Percentiles rank a stretch among this genome's conserved stretches.
Evolutionary conservation across 139 green algal species (phyloP).

Genomic region (Tetraselmis striata): DNA sequence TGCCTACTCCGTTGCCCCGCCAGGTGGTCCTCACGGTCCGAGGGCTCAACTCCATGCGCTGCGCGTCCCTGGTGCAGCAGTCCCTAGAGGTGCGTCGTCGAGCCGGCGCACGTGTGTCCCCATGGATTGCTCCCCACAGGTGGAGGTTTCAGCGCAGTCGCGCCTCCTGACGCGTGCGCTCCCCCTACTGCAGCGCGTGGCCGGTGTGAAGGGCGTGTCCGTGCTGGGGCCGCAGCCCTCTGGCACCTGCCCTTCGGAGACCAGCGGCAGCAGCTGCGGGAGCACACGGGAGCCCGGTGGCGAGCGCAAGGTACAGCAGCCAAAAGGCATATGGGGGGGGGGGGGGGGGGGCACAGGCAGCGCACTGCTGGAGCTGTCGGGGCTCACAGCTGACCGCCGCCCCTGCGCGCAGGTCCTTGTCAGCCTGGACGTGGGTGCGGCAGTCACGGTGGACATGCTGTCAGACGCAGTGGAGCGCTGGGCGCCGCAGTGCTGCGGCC

Average conservation of each 20-base stretch:
- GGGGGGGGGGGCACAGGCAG: no score
- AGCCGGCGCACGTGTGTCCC: no score
- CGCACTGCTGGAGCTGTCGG: no score
- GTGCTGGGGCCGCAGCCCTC: neutral
- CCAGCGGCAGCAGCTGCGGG: neutral
- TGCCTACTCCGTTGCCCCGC: no score
- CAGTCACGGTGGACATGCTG: neutral
- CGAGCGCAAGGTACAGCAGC: no score
- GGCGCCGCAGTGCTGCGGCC: neutral
- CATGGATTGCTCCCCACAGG: no score
- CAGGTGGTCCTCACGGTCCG: neutral
- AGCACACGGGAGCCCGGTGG: no score
- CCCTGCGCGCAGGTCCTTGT: neutral
- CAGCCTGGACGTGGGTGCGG: neutral
- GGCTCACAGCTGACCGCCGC: no score
- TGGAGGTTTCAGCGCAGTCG: no score
- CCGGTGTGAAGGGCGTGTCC: neutral
- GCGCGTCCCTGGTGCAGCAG: neutral
- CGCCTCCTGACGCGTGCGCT: no score
- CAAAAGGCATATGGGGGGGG: no score
- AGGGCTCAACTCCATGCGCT: neutral
- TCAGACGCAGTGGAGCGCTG: neutral
- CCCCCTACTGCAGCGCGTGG: neutral
- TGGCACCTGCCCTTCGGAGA: neutral
- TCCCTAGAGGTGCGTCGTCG: neutral